Conservation (phyloP, 345 rosid species). For the Aegle marmelos region DNA sequence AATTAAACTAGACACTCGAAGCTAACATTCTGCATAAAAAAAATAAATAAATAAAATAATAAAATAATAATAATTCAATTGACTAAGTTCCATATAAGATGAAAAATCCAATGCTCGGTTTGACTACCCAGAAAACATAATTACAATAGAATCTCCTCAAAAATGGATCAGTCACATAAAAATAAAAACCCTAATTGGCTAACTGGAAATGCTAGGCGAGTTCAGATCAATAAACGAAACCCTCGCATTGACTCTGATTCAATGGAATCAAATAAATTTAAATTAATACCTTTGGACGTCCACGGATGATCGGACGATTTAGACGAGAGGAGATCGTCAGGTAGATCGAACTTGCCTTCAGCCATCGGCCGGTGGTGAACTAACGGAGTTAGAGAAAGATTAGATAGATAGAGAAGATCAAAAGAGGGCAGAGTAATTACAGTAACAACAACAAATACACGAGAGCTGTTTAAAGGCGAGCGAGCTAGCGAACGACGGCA, state of each 20-base stretch:
- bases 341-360: conserved; percentile 74
- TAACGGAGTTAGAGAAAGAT: conserved; percentile 1
- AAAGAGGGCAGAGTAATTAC: conserved; percentile 2
- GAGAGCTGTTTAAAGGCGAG: neutral
- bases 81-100: neutral
- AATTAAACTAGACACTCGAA: neutral
- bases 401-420: conserved; percentile 6
- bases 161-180: neutral
- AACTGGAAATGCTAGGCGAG: neutral
- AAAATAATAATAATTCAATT: neutral
- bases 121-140: neutral
- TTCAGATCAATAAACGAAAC: conserved; percentile 21
- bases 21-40: neutral
- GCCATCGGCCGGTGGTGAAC: conserved; percentile 48
- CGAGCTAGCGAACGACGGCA: neutral
- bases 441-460: neutral
- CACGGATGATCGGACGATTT: conserved; percentile 55
- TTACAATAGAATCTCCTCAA: neutral
- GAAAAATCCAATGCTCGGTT: neutral
- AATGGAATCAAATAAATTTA: neutral
- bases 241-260: conserved; percentile 4
- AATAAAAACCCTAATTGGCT: conserved; percentile 16
- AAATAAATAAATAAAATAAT: no score
- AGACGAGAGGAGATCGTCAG: conserved; percentile 69
- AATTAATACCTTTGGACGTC: conserved; percentile 43